phyloP scores from a whole-genome alignment of 352 stramenopile genomes.

The Phytophthora kernoviae region DNA sequence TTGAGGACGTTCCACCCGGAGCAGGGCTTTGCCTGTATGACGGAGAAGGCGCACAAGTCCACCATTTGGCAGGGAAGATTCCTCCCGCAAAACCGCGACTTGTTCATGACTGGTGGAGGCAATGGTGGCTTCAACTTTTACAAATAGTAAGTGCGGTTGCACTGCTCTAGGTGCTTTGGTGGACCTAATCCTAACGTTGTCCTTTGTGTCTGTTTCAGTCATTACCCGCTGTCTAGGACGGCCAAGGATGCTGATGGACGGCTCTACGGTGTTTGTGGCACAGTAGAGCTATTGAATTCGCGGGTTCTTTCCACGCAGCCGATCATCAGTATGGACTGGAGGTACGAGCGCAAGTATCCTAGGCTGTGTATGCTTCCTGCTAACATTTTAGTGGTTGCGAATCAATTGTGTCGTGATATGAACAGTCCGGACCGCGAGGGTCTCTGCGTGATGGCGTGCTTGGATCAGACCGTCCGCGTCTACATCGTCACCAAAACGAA shows the following conservation, averaged over 20 bases:
- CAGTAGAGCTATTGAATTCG: slow-evolving; percentile 95
- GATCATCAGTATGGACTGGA: slow-evolving; percentile 97
- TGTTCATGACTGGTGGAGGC: slow-evolving; percentile 96
- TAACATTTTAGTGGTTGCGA: no score
- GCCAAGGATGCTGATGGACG: slow-evolving; percentile 86
- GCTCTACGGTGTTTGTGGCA: slow-evolving; percentile 89
- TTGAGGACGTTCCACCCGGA: slow-evolving; percentile 92
- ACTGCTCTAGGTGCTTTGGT: background rate
- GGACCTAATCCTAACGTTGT: slow-evolving; percentile 17
- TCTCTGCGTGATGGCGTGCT: slow-evolving; percentile 88
- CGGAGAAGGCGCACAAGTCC: slow-evolving; percentile 93
- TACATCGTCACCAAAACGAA: slow-evolving; percentile 97
- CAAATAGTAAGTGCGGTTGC: slow-evolving; percentile 91
- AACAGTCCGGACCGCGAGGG: slow-evolving; percentile 91
- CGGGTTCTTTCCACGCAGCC: slow-evolving; percentile 96
- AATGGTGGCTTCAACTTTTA: slow-evolving; percentile 98
- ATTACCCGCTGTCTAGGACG: slow-evolving; percentile 83
- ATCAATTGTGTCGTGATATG: background rate
- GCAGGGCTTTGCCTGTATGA: slow-evolving; percentile 92
- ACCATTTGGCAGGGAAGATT: slow-evolving; percentile 95
- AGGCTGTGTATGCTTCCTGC: background rate
- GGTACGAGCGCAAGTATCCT: slow-evolving; percentile 27
- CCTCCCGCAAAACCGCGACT: slow-evolving; percentile 95
- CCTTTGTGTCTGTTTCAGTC: slow-evolving; percentile 40
- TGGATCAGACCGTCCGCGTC: slow-evolving; percentile 95